A percentile compares a stretch with the other conserved stretches of the same genome.
Evolutionary conservation across 2,329 filamentous ascomycete species (phyloP).

Genomic region (Lachnellula hyalina): DNA sequence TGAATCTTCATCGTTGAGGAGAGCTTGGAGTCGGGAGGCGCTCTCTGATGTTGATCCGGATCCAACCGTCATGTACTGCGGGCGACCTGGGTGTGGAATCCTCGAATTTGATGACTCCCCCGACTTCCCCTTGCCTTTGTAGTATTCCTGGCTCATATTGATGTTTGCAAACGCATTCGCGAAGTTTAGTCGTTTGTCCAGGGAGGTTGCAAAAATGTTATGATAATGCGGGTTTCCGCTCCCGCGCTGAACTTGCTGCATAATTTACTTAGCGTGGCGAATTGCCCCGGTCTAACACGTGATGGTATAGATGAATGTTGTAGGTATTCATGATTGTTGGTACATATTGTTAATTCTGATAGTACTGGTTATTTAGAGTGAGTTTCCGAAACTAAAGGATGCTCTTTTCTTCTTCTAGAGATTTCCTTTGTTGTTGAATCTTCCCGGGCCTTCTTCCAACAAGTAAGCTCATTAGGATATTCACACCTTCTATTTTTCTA

Average conservation of each 20-base stretch:
- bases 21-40: constrained; percentile 71
- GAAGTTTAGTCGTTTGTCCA: constrained; percentile 6
- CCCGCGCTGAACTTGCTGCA: constrained; percentile 4
- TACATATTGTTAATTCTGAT: not conserved
- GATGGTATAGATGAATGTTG: not conserved
- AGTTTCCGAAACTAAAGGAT: not conserved
- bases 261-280: constrained; percentile 15
- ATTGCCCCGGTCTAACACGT: not conserved
- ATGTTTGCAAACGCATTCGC: constrained; percentile 18
- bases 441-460: not conserved
- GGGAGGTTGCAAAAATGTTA: constrained; percentile 8
- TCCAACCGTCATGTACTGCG: constrained; percentile 84
- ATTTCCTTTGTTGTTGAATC: not conserved
- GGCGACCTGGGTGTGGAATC: constrained; percentile 30
- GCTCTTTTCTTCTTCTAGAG: not conserved
- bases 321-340: not conserved
- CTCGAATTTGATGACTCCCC: constrained; percentile 15
- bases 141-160: constrained; percentile 58
- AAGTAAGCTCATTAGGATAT: too few relatives aligned
- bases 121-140: constrained; percentile 44
- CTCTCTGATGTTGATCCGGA: constrained; percentile 75
- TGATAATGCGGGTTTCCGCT: constrained; percentile 19
- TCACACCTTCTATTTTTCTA: too few relatives aligned
- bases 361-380: not conserved
- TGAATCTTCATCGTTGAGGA: constrained; percentile 75